Evolutionary conservation across 1,284 basidiomycete genomes (phyloP).

Genomic region (Neonothopanus nambi): DNA sequence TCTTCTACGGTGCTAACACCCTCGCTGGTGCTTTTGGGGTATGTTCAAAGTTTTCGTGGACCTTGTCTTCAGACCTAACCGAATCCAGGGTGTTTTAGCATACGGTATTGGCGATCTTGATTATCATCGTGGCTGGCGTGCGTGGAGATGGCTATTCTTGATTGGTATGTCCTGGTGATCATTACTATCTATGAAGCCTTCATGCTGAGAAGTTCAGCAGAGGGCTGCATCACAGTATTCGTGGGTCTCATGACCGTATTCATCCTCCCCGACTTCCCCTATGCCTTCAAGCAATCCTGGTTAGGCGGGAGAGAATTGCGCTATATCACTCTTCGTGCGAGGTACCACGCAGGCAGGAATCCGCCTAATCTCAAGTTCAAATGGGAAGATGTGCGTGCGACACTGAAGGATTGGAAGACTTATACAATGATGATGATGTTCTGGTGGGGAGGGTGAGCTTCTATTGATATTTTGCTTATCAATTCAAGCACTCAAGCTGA

Average conservation of each 20-base stretch:
- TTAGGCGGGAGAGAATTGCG: slow-evolving; percentile 1
- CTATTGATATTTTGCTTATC: neutral
- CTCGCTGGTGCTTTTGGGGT: slow-evolving; percentile 8
- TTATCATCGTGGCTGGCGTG: slow-evolving; percentile 8
- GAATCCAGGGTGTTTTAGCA: slow-evolving; percentile 4
- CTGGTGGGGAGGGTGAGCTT: slow-evolving; percentile 15
- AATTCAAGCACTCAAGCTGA: neutral
- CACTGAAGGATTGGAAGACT: slow-evolving; percentile 15
- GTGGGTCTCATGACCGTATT: slow-evolving; percentile 1
- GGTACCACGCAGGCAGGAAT: slow-evolving; percentile 8
- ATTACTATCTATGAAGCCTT: neutral
- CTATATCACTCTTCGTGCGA: slow-evolving; percentile 9
- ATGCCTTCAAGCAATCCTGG: slow-evolving; percentile 9
- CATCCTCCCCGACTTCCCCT: slow-evolving; percentile 7
- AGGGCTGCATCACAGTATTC: slow-evolving; percentile 8
- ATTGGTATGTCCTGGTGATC: slow-evolving; percentile 2
- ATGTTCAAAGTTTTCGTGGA: neutral
- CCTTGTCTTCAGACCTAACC: neutral
- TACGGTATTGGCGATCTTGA: slow-evolving; percentile 11
- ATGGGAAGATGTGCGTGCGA: slow-evolving; percentile 11
- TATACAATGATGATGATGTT: slow-evolving; percentile 15
- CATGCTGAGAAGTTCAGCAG: neutral
- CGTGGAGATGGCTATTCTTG: slow-evolving; percentile 12
- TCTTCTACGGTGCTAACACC: slow-evolving; percentile 14
- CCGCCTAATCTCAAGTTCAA: slow-evolving; percentile 10